Evolutionary conservation across 129 eudicot genomes (phyloP).

Genomic region (Chrysanthemum seticuspe): DNA sequence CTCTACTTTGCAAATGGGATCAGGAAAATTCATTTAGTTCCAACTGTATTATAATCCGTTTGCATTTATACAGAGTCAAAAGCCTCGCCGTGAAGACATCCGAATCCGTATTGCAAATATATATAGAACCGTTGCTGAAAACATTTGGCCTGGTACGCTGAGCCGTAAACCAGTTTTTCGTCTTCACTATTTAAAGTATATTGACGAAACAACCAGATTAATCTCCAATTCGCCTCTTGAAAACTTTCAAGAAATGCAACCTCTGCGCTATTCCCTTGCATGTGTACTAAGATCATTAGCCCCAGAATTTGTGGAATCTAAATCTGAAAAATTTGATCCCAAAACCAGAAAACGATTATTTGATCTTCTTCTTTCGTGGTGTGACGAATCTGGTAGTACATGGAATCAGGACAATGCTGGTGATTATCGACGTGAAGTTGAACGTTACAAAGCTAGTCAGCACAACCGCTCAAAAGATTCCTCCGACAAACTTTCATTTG

Average conservation of each 20-base stretch:
- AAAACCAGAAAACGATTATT: slow-evolving; percentile 84
- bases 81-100: slow-evolving; percentile 97
- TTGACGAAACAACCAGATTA: slow-evolving; percentile 87
- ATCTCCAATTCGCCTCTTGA: slow-evolving; percentile 62
- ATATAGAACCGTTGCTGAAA: slow-evolving; percentile 89
- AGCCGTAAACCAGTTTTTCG: slow-evolving; percentile 96
- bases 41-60: not conserved
- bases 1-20: too few species aligned
- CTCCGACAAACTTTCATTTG: slow-evolving; percentile 82
- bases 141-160: slow-evolving; percentile 97
- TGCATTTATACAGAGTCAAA: slow-evolving; percentile 68
- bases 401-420: slow-evolving; percentile 93
- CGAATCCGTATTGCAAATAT: slow-evolving; percentile 95
- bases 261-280: slow-evolving; percentile 95
- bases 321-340: slow-evolving; percentile 90
- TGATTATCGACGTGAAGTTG: slow-evolving; percentile 96
- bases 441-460: slow-evolving; percentile 87
- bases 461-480: slow-evolving; percentile 94
- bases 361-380: slow-evolving; percentile 94
- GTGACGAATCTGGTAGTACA: slow-evolving; percentile 82
- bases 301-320: slow-evolving; percentile 95
- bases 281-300: slow-evolving; percentile 87
- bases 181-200: slow-evolving; percentile 83
- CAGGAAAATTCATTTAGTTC: slow-evolving; percentile 3
- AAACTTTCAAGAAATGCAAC: slow-evolving; percentile 86